phyloP scores from a whole-genome alignment of 176 grass and related monocot species.

The Chrysopogon serrulatus region DNA sequence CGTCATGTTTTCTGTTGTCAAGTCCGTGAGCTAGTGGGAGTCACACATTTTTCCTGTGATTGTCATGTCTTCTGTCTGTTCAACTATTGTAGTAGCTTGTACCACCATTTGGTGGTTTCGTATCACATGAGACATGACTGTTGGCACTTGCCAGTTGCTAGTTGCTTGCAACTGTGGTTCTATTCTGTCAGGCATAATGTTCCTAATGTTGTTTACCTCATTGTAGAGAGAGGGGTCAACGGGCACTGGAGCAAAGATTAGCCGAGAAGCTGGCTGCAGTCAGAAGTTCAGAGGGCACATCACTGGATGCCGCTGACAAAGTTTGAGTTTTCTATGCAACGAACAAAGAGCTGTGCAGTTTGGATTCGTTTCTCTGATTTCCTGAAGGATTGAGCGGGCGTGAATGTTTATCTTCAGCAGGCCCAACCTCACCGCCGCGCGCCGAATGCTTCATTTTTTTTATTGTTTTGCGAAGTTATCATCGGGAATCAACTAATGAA shows the following conservation, averaged over 20 bases:
- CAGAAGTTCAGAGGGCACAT: constrained; percentile 36
- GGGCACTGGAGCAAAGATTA: constrained; percentile 93
- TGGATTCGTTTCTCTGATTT: neutral
- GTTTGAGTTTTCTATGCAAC: constrained; percentile 46
- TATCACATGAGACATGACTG: neutral
- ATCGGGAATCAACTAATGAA: neutral
- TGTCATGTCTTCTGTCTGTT: neutral
- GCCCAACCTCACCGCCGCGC: neutral
- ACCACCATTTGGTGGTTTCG: neutral
- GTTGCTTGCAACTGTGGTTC: neutral
- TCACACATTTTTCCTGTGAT: neutral
- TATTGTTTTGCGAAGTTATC: neutral
- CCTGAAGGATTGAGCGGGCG: neutral
- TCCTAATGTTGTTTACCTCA: neutral
- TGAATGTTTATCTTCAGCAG: neutral
- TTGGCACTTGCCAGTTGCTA: neutral
- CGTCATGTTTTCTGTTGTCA: neutral
- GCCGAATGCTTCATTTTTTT: neutral
- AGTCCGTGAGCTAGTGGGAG: neutral
- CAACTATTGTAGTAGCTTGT: neutral
- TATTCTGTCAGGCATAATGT: neutral
- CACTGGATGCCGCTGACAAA: constrained; percentile 48
- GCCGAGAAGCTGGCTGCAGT: constrained; percentile 68
- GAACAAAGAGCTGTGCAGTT: neutral
- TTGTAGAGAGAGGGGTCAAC: constrained; percentile 85